phyloP scores from a whole-genome alignment of 2,329 filamentous ascomycete species.

The Epichloe typhina region DNA sequence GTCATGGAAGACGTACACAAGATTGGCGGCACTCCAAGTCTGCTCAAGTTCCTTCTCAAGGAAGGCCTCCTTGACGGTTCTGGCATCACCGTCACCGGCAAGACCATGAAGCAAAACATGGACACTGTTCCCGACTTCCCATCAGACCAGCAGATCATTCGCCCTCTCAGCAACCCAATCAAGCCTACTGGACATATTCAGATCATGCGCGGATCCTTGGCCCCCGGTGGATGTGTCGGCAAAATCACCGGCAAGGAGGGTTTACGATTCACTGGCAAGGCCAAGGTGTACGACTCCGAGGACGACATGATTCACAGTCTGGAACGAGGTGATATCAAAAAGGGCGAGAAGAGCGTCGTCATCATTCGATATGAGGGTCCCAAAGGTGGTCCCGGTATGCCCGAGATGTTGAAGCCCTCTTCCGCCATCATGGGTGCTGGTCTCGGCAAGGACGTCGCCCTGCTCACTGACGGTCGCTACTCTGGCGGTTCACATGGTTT shows the following conservation, averaged over 20 bases:
- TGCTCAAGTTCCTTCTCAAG: slow-evolving; percentile 77
- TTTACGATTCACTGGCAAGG: slow-evolving; percentile 66
- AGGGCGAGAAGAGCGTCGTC: slow-evolving; percentile 77
- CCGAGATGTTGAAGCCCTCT: slow-evolving; percentile 87
- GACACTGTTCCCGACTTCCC: slow-evolving; percentile 61
- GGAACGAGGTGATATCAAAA: slow-evolving; percentile 64
- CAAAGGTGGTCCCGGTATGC: slow-evolving; percentile 89
- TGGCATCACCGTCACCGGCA: slow-evolving; percentile 76
- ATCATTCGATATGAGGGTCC: slow-evolving; percentile 90
- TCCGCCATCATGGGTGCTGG: slow-evolving; percentile 87
- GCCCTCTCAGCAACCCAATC: slow-evolving; percentile 68
- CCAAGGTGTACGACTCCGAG: slow-evolving; percentile 75
- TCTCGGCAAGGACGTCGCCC: slow-evolving; percentile 60
- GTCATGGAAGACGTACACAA: slow-evolving; percentile 77
- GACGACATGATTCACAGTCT: slow-evolving; percentile 66
- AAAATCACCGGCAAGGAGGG: slow-evolving; percentile 95
- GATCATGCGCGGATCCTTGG: slow-evolving; percentile 74
- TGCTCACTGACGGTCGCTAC: slow-evolving; percentile 65
- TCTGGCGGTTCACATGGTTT: slow-evolving; percentile 76
- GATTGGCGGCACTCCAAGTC: slow-evolving; percentile 73
- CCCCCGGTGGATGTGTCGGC: slow-evolving; percentile 74
- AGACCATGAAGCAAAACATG: slow-evolving; percentile 79
- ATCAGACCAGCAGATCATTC: slow-evolving; percentile 69
- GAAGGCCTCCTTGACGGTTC: slow-evolving; percentile 70
- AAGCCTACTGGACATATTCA: slow-evolving; percentile 80